phyloP scores from a whole-genome alignment of 2,329 filamentous ascomycete genomes.

The Coniochaeta pulveracea region DNA sequence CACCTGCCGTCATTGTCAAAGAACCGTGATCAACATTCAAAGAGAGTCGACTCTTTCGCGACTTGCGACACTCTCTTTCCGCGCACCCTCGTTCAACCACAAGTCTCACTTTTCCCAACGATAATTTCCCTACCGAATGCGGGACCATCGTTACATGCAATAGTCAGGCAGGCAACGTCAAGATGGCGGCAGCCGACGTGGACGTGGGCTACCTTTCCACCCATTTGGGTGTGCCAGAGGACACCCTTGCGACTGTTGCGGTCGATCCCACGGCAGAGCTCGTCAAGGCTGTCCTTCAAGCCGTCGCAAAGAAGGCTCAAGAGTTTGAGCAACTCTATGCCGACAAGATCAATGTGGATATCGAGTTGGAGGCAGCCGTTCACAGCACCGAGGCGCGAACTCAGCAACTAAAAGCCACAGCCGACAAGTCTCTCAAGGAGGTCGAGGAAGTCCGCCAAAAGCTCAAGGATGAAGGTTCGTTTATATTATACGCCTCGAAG shows the following conservation, averaged over 20 bases:
- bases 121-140: too few relatives aligned
- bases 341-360: slow-evolving; percentile 79
- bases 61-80: too few relatives aligned
- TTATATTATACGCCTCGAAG: slow-evolving; percentile 1
- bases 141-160: too few relatives aligned
- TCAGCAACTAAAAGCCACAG: slow-evolving; percentile 67
- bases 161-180: too few relatives aligned
- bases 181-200: slow-evolving; percentile 51
- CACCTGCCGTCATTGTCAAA: too few relatives aligned
- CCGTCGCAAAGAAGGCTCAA: slow-evolving; percentile 66
- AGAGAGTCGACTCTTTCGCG: too few relatives aligned
- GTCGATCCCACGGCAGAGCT: slow-evolving; percentile 67
- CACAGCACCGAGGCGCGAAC: slow-evolving; percentile 73
- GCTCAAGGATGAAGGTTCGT: slow-evolving; percentile 69
- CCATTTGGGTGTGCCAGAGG: slow-evolving; percentile 58
- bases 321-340: slow-evolving; percentile 74
- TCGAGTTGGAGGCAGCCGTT: slow-evolving; percentile 86
- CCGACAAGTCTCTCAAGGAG: slow-evolving; percentile 76
- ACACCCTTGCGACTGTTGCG: slow-evolving; percentile 46
- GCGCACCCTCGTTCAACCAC: too few relatives aligned
- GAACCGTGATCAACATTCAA: too few relatives aligned
- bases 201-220: slow-evolving; percentile 64
- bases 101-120: too few relatives aligned
- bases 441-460: slow-evolving; percentile 72
- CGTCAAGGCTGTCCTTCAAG: slow-evolving; percentile 61